These are phyloP conservation scores for Nakaseomyces nivariensis DNA, from an alignment of 1,139 yeast genomes.

Conservation along the genomic window DNA sequence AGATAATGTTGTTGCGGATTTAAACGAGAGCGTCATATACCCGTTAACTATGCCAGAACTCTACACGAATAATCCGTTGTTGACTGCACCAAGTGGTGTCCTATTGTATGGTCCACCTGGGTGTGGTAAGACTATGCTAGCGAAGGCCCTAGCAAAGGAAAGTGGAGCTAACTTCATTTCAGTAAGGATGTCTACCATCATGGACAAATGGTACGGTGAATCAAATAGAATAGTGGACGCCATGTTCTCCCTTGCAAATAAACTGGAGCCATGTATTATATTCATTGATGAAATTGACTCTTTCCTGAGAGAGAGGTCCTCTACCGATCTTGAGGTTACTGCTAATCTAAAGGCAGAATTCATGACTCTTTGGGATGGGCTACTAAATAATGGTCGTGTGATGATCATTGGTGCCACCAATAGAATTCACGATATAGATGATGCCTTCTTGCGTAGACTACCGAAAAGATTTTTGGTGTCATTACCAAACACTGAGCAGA, in stretches of 20 bases:
- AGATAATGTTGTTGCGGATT: constrained; percentile 68
- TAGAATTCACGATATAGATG: constrained; percentile 82
- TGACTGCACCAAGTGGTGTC: constrained; percentile 93
- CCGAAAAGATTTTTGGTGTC: constrained; percentile 82
- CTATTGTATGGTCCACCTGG: constrained; percentile 95
- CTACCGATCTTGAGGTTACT: constrained; percentile 90
- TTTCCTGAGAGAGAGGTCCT: constrained; percentile 75
- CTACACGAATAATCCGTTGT: constrained; percentile 34
- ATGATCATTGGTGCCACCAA: constrained; percentile 94
- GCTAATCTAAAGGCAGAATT: constrained; percentile 93
- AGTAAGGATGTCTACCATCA: constrained; percentile 84
- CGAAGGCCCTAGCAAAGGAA: constrained; percentile 88
- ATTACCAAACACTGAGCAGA: constrained; percentile 60
- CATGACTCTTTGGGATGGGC: constrained; percentile 97
- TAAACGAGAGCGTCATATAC: constrained; percentile 77
- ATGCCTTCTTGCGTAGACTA: constrained; percentile 84
- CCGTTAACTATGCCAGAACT: constrained; percentile 59
- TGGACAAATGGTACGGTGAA: constrained; percentile 99
- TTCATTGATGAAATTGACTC: constrained; percentile 97
- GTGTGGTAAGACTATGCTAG: constrained; percentile 95
- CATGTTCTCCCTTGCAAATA: constrained; percentile 78
- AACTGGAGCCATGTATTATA: constrained; percentile 87
- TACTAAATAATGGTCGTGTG: constrained; percentile 62
- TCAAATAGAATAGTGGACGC: constrained; percentile 92
- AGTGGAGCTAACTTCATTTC: constrained; percentile 88